A percentile compares a stretch with the other conserved stretches of the same genome.
Conservation (phyloP, 768 basidiomycete genomes). For the Solioccasus polychromus region DNA sequence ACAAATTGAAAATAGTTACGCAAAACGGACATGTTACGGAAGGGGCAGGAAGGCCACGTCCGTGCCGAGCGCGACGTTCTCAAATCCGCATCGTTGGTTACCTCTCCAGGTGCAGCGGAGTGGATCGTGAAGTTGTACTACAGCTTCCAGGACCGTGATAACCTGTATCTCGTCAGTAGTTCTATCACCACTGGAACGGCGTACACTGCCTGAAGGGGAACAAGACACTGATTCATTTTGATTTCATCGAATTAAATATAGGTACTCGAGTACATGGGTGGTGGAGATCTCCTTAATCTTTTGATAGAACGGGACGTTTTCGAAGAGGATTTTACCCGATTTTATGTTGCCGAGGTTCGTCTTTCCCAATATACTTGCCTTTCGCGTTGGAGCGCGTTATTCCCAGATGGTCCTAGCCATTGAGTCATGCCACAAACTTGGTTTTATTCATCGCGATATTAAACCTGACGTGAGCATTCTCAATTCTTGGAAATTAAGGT, state of each 20-base stretch:
- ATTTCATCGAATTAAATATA: conserved; percentile 51
- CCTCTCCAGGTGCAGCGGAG: conserved; percentile 71
- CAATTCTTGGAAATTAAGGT: conserved; percentile 28
- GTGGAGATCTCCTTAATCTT: conserved; percentile 93
- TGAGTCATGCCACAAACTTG: conserved; percentile 88
- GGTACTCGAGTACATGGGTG: conserved; percentile 95
- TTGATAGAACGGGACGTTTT: conserved; percentile 91
- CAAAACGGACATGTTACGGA: conserved; percentile 90
- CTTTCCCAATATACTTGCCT: conserved; percentile 18
- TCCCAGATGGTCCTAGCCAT: conserved; percentile 89
- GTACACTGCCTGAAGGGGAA: conserved; percentile 23
- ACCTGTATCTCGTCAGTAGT: conserved; percentile 84
- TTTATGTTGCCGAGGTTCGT: conserved; percentile 89
- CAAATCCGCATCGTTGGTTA: conserved; percentile 81
- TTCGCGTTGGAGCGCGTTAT: conserved; percentile 27
- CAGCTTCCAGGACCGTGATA: conserved; percentile 92
- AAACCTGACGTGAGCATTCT: conserved; percentile 75
- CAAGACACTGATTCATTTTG: conserved; percentile 48
- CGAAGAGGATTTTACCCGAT: conserved; percentile 86
- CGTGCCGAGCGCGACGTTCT: conserved; percentile 93
- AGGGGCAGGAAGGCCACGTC: conserved; percentile 96
- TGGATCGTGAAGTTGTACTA: conserved; percentile 95
- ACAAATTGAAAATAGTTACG: conserved; percentile 52
- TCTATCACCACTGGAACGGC: conserved; percentile 30
- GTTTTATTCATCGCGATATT: conserved; percentile 98